Evolutionary conservation across 2,329 filamentous ascomycete genomes (phyloP).

Genomic region (Fusarium coffeatum): DNA sequence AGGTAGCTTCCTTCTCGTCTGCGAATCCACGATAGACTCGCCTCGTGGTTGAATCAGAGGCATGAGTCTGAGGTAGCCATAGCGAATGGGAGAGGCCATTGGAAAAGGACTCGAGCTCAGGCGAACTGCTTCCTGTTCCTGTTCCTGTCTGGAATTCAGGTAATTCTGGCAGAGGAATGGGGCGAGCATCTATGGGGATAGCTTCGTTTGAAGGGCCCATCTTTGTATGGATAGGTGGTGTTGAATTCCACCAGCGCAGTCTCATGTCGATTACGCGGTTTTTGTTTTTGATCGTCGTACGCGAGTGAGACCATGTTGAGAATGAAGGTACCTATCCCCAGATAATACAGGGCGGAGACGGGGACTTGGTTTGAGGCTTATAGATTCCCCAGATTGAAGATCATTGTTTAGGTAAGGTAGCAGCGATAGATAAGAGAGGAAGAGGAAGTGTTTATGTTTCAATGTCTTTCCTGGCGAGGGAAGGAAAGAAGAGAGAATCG

Average conservation of each 20-base stretch:
- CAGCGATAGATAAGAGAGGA: not conserved
- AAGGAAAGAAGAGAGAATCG: slow-evolving; percentile 1
- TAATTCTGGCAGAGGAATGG: slow-evolving; percentile 34
- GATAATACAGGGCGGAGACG: not conserved
- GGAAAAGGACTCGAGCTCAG: slow-evolving; percentile 23
- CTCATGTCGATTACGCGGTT: slow-evolving; percentile 31
- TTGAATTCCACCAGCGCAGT: slow-evolving; percentile 33
- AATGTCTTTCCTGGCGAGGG: not conserved
- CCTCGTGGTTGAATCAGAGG: slow-evolving; percentile 31
- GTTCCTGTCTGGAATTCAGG: slow-evolving; percentile 23
- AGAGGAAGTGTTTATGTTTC: not conserved
- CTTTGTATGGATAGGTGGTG: slow-evolving; percentile 25
- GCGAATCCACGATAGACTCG: slow-evolving; percentile 35
- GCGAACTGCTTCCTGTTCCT: slow-evolving; percentile 9
- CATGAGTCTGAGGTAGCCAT: slow-evolving; percentile 30
- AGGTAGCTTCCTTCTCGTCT: slow-evolving; percentile 36
- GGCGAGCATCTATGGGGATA: slow-evolving; percentile 28
- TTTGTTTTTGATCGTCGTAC: slow-evolving; percentile 13
- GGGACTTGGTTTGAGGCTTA: not conserved
- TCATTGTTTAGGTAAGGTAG: not conserved
- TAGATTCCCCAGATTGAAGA: not conserved
- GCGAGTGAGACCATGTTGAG: slow-evolving; percentile 34
- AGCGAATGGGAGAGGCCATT: slow-evolving; percentile 22
- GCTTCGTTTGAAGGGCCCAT: slow-evolving; percentile 29
- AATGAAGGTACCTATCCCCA: not conserved